Evolutionary conservation across 2,329 filamentous ascomycete genomes (phyloP).

Genomic region (Volutella citrinella): DNA sequence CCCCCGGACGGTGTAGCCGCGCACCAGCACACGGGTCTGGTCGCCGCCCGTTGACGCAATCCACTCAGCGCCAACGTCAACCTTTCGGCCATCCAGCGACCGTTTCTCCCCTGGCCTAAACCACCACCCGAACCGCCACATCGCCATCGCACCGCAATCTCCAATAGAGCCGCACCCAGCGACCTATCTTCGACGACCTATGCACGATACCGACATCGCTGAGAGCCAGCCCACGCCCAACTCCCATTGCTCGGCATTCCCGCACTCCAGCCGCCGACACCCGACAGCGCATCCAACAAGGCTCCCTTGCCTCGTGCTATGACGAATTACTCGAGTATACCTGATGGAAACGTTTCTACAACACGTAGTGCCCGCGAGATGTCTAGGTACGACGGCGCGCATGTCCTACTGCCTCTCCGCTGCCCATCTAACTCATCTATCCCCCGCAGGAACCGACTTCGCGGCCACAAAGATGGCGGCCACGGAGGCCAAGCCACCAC

Average conservation of each 20-base stretch:
- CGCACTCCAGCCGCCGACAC: no score
- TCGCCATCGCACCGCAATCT: not conserved
- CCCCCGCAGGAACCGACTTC: constrained; percentile 49
- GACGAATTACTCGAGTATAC: constrained; percentile 53
- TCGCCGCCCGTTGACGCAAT: constrained; percentile 21
- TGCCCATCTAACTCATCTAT: no score
- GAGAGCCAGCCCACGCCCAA: no score
- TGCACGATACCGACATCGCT: no score
- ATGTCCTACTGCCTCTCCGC: no score
- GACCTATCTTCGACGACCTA: no score
- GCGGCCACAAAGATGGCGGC: constrained; percentile 69
- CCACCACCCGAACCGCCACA: not conserved
- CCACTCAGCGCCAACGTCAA: no score
- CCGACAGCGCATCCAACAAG: no score
- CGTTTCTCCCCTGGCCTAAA: constrained; percentile 7
- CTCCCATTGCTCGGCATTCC: no score
- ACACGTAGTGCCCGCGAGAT: constrained; percentile 42
- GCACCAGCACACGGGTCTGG: constrained; percentile 10
- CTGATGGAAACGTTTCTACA: constrained; percentile 45
- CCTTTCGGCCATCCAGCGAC: no score
- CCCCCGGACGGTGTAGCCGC: constrained; percentile 18
- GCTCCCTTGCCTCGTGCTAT: no score
- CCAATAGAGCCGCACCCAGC: no score
- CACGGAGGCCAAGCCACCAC: constrained; percentile 74
- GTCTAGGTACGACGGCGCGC: constrained; percentile 46